These are phyloP conservation scores for Helminthosporium solani DNA, from an alignment of 2,329 filamentous ascomycete genomes.

Conservation along the genomic window DNA sequence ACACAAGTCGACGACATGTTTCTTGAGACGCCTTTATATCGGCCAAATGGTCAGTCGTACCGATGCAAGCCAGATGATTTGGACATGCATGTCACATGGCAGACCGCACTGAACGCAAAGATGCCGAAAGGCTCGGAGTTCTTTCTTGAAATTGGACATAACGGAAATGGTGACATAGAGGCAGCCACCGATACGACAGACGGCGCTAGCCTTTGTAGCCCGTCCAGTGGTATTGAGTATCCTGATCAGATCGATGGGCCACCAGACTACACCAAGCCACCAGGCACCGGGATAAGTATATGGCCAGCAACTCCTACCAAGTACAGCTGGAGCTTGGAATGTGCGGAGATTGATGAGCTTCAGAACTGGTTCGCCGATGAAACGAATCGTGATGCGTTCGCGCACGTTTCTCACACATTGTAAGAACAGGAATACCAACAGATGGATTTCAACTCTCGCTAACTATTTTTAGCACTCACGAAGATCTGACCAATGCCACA, in stretches of 20 bases:
- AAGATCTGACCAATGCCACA: constrained; percentile 61
- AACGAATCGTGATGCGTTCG: constrained; percentile 55
- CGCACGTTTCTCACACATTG: constrained; percentile 64
- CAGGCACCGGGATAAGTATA: constrained; percentile 40
- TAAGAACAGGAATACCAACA: constrained; percentile 23
- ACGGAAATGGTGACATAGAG: constrained; percentile 43
- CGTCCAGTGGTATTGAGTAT: constrained; percentile 41
- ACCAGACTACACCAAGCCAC: constrained; percentile 50
- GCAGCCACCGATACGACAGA: constrained; percentile 28
- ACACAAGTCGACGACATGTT: constrained; percentile 66
- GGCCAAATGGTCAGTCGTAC: constrained; percentile 52
- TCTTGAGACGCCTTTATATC: constrained; percentile 47
- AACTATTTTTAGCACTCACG: constrained; percentile 47
- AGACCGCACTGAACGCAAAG: constrained; percentile 28
- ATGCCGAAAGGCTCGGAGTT: constrained; percentile 39
- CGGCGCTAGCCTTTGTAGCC: constrained; percentile 28
- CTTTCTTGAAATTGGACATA: constrained; percentile 41
- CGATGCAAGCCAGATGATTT: constrained; percentile 45
- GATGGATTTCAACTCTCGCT: not conserved
- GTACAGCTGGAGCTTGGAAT: constrained; percentile 54
- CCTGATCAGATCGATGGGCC: constrained; percentile 43
- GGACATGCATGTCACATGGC: constrained; percentile 31
- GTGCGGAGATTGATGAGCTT: constrained; percentile 53
- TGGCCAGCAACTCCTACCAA: constrained; percentile 44
- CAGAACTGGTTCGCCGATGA: constrained; percentile 56